phyloP scores from a whole-genome alignment of 495 filamentous ascomycete genomes.

The Cercophora newfieldiana region DNA sequence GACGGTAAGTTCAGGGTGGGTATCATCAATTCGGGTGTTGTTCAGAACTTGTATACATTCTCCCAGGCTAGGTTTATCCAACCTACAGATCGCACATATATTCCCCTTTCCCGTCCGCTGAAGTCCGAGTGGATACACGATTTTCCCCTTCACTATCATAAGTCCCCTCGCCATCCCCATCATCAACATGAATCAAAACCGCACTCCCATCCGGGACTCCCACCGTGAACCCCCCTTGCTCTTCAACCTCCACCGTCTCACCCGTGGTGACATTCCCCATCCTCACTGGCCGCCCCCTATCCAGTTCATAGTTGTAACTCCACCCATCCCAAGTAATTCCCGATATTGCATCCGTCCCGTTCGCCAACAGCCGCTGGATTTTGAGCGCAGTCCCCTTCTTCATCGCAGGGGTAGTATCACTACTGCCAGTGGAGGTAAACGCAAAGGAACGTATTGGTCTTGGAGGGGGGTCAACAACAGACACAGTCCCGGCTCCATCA shows the following conservation, averaged over 20 bases:
- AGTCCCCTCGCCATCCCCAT: conserved; percentile 9
- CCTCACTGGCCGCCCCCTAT: conserved; percentile 54
- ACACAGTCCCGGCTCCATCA: conserved; percentile 37
- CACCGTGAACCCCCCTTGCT: conserved; percentile 47
- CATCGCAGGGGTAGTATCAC: background rate
- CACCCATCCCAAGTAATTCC: conserved; percentile 63
- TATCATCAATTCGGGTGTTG: too few relatives aligned
- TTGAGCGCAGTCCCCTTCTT: conserved; percentile 19
- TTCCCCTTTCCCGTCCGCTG: too few relatives aligned
- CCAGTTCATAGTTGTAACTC: conserved; percentile 64
- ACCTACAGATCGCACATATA: too few relatives aligned
- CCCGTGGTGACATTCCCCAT: conserved; percentile 58
- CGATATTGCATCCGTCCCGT: conserved; percentile 63
- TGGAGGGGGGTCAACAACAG: background rate
- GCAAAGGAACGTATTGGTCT: background rate
- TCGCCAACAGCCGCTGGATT: conserved; percentile 56
- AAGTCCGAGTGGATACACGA: too few relatives aligned
- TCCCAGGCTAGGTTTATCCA: too few relatives aligned
- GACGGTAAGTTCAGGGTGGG: too few relatives aligned
- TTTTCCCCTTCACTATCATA: too few relatives aligned
- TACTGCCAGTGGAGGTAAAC: background rate
- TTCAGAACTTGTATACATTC: too few relatives aligned
- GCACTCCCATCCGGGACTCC: conserved; percentile 54
- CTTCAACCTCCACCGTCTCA: conserved; percentile 47
- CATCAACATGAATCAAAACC: conserved; percentile 47